phyloP scores from a whole-genome alignment of 2,329 filamentous ascomycete genomes.

The Beauveria asiatica region DNA sequence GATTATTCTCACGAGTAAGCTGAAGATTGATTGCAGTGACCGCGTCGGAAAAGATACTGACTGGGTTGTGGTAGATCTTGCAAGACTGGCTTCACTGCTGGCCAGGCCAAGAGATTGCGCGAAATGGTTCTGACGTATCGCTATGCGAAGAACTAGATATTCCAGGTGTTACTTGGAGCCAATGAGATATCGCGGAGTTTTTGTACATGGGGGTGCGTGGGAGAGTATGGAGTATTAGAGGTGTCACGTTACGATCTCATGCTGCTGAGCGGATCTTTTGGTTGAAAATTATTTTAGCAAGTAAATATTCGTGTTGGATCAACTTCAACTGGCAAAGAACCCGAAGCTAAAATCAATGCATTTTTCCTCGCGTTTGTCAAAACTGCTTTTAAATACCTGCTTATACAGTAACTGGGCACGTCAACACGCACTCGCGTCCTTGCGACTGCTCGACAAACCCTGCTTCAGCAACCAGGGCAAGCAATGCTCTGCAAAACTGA shows the following conservation, averaged over 20 bases:
- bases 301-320: background rate
- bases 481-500: no score
- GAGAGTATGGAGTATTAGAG: no score
- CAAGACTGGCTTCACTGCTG: conserved; percentile 1
- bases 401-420: no score
- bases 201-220: background rate
- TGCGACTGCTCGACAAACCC: no score
- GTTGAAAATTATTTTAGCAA: background rate
- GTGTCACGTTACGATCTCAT: background rate
- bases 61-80: background rate
- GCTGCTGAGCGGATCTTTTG: background rate
- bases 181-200: background rate
- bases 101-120: background rate
- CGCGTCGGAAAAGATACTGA: background rate
- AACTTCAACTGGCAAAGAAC: background rate
- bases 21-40: no score
- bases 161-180: background rate
- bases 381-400: no score
- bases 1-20: conserved; percentile 23
- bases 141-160: background rate
- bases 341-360: no score
- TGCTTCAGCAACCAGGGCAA: no score
- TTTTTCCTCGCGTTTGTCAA: no score
- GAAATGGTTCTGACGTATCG: background rate
- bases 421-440: no score